A percentile compares a stretch with the other conserved stretches of the same genome.
These are phyloP conservation scores for Leptographium lundbergii DNA, from an alignment of 2,329 filamentous ascomycete species.

Conservation along the genomic window DNA sequence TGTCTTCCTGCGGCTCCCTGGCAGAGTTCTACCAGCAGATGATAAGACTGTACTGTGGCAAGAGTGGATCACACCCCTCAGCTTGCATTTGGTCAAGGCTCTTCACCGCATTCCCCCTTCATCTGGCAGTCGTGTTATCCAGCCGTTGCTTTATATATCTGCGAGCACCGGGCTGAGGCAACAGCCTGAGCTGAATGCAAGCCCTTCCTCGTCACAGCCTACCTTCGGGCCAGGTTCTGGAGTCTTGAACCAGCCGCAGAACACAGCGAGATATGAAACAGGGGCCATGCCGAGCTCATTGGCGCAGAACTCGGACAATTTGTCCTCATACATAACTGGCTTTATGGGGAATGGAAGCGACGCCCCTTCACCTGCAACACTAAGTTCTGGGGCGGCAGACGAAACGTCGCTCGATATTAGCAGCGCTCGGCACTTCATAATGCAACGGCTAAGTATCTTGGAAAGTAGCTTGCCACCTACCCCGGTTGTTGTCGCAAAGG, in stretches of 20 bases:
- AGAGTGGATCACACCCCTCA: conserved; percentile 8
- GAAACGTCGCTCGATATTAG: conserved; percentile 14
- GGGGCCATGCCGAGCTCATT: no score
- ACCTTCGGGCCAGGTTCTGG: neutral
- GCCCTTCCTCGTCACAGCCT: neutral
- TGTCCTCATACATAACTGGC: conserved; percentile 2
- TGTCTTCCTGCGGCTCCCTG: conserved; percentile 4
- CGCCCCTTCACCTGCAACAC: neutral
- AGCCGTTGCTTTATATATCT: conserved; percentile 11
- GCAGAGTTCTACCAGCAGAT: neutral
- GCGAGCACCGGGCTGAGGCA: conserved; percentile 9
- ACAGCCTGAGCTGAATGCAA: neutral
- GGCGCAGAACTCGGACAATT: neutral
- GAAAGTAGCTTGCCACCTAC: conserved; percentile 25
- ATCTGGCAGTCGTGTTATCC: conserved; percentile 10
- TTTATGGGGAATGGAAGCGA: neutral
- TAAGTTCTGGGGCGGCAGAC: neutral
- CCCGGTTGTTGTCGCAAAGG: conserved; percentile 23
- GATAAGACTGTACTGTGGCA: conserved; percentile 5
- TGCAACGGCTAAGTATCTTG: conserved; percentile 22
- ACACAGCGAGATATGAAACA: neutral
- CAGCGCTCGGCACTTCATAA: conserved; percentile 24
- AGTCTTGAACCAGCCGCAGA: neutral
- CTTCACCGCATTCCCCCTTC: conserved; percentile 8
- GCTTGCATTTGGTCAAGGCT: conserved; percentile 7